Evolutionary conservation across 1,284 basidiomycete genomes (phyloP).

Genomic region (Fomitopsis pinicola): DNA sequence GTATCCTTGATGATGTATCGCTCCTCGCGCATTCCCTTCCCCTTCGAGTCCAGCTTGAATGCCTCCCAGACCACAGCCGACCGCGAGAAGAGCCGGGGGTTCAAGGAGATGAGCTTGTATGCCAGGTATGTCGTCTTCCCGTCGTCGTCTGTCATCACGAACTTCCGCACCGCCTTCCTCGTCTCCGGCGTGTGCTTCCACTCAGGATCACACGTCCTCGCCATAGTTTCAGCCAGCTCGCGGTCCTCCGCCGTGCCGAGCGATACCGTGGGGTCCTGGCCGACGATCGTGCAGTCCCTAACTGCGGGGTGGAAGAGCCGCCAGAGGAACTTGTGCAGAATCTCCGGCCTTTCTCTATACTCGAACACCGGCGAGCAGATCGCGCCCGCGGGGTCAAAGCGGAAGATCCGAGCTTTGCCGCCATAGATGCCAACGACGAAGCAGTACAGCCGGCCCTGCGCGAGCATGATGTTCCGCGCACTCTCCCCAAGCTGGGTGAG

Average conservation of each 20-base stretch:
- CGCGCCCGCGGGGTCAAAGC: conserved; percentile 6
- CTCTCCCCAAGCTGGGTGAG: conserved; percentile 5
- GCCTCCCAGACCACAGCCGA: neutral
- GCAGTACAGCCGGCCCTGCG: conserved; percentile 7
- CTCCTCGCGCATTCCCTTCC: neutral
- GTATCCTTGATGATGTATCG: neutral
- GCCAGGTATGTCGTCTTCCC: neutral
- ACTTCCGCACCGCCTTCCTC: neutral
- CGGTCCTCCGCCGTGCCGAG: neutral
- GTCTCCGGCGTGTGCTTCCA: neutral
- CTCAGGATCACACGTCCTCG: neutral
- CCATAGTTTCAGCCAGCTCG: neutral
- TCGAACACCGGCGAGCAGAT: neutral
- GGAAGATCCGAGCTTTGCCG: conserved; percentile 5
- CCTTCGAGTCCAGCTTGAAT: neutral
- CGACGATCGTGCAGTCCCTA: neutral
- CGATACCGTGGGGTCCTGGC: neutral
- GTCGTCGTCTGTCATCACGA: neutral
- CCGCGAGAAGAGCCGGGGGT: conserved; percentile 9
- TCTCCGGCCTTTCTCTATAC: neutral
- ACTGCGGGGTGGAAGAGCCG: neutral
- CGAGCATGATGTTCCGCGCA: conserved; percentile 8
- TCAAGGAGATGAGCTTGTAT: neutral
- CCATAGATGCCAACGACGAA: conserved; percentile 13
- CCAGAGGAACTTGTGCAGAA: neutral